phyloP scores from a whole-genome alignment of 73 alveolate species.

The Paramecium sexaurelia region DNA sequence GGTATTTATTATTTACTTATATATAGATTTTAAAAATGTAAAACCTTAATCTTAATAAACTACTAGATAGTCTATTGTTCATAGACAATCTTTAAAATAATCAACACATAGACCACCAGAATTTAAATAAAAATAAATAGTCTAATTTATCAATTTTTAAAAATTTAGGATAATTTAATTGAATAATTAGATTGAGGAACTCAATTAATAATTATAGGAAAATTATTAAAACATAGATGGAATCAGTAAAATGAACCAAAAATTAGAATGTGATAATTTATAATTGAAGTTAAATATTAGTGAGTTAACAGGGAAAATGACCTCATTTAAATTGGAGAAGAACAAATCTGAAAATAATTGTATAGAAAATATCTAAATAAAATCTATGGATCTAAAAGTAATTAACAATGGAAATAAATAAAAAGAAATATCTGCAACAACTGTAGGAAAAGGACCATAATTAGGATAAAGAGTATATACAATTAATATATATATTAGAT shows the following conservation, averaged over 20 bases:
- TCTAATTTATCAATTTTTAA: background rate
- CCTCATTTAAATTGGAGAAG: background rate
- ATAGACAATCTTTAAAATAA: background rate
- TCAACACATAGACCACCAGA: background rate
- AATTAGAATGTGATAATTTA: background rate
- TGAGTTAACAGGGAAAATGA: background rate
- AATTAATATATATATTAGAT: background rate
- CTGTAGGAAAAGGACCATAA: background rate
- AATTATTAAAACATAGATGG: background rate
- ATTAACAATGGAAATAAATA: background rate
- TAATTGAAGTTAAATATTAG: background rate
- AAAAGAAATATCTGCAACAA: background rate
- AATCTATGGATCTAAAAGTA: background rate
- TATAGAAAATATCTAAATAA: background rate
- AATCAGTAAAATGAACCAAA: background rate
- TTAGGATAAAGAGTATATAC: conserved; percentile 20
- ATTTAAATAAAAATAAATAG: background rate
- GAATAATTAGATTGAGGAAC: background rate
- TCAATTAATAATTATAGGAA: background rate
- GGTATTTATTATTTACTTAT: background rate
- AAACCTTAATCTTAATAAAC: background rate
- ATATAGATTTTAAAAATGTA: background rate
- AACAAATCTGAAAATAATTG: background rate
- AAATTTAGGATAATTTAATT: background rate
- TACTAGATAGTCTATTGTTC: background rate